phyloP scores from a whole-genome alignment of 1,284 basidiomycete species.

The Boletus coffeatus region DNA sequence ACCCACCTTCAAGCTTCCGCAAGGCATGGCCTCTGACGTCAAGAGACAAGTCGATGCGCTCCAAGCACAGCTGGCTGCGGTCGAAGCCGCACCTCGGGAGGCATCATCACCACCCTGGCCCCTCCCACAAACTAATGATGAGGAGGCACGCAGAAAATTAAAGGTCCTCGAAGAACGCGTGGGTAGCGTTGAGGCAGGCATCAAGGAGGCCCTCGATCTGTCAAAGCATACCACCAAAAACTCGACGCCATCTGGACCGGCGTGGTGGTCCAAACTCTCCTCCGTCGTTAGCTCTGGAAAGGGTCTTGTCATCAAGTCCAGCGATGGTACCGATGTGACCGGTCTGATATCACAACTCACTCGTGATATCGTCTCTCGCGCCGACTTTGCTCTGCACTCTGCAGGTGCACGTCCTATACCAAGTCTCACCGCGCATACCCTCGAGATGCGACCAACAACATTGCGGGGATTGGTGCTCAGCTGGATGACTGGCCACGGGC shows the following conservation, averaged over 20 bases:
- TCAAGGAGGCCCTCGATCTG: constrained; percentile 65
- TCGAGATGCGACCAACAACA: constrained; percentile 53
- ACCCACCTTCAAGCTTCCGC: constrained; percentile 41
- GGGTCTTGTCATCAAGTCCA: constrained; percentile 62
- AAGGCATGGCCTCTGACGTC: constrained; percentile 43
- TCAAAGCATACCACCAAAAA: constrained; percentile 46
- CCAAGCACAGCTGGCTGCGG: constrained; percentile 43
- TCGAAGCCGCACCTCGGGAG: constrained; percentile 38
- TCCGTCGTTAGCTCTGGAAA: constrained; percentile 37
- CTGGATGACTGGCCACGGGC: constrained; percentile 54
- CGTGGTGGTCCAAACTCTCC: constrained; percentile 45
- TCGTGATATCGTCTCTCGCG: constrained; percentile 73
- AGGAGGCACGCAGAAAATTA: constrained; percentile 52
- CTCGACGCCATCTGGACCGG: constrained; percentile 27
- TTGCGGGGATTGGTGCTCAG: constrained; percentile 42
- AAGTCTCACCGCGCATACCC: constrained; percentile 72
- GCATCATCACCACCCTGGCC: constrained; percentile 9
- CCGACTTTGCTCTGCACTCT: constrained; percentile 72
- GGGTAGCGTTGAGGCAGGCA: constrained; percentile 58
- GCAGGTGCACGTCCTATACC: constrained; percentile 71
- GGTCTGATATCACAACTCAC: constrained; percentile 65
- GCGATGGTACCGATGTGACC: constrained; percentile 74
- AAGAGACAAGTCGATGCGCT: constrained; percentile 51
- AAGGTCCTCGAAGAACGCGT: constrained; percentile 57
- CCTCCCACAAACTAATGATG: constrained; percentile 34